phyloP scores from a whole-genome alignment of 1,284 basidiomycete species.

The Trametes sp. region DNA sequence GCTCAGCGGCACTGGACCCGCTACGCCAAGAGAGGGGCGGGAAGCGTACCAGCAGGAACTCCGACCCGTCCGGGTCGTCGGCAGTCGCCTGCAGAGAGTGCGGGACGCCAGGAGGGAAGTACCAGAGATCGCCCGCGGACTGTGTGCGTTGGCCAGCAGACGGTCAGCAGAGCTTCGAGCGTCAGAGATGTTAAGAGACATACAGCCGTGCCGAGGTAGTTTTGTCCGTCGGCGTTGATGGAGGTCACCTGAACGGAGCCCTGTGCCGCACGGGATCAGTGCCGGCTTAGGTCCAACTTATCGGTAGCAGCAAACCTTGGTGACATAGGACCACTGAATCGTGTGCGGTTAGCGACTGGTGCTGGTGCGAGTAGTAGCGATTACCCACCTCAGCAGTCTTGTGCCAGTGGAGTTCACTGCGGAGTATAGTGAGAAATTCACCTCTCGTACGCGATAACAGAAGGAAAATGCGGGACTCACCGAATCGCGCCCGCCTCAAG shows the following conservation, averaged over 20 bases:
- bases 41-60: conserved; percentile 71
- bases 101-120: conserved; percentile 67
- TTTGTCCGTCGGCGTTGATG: conserved; percentile 67
- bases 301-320: conserved; percentile 51
- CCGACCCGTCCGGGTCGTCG: conserved; percentile 64
- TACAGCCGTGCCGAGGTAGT: conserved; percentile 60
- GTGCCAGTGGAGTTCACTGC: conserved; percentile 79
- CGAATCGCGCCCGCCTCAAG: conserved; percentile 69
- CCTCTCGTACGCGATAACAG: background rate
- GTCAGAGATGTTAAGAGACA: conserved; percentile 11
- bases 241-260: conserved; percentile 67
- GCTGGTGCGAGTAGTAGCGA: background rate
- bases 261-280: conserved; percentile 42
- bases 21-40: background rate
- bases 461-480: conserved; percentile 42
- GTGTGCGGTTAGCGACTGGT: conserved; percentile 19
- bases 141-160: conserved; percentile 24
- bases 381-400: conserved; percentile 63
- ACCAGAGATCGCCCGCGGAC: conserved; percentile 56
- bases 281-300: conserved; percentile 3
- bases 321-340: conserved; percentile 68
- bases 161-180: background rate
- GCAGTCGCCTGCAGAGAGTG: conserved; percentile 65
- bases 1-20: background rate
- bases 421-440: background rate